Conservation (phyloP, 768 basidiomycete genomes). For the Favolaschia claudopus region DNA sequence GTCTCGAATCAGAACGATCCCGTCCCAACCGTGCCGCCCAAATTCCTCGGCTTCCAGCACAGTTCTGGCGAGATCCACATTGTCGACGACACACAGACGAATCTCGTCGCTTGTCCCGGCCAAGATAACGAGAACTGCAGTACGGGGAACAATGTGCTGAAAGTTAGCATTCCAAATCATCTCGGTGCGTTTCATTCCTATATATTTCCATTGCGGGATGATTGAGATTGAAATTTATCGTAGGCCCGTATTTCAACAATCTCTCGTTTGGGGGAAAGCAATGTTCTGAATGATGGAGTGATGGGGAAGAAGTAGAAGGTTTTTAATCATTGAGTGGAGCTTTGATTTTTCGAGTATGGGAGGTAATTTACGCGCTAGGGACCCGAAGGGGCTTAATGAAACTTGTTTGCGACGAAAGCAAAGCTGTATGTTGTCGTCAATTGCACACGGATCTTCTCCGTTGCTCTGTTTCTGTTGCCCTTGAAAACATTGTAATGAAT, state of each 20-base stretch:
- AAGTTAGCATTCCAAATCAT: constrained; percentile 8
- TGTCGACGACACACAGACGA: constrained; percentile 27
- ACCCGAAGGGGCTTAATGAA: too few relatives aligned
- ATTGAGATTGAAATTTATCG: neutral
- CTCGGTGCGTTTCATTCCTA: constrained; percentile 30
- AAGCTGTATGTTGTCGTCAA: too few relatives aligned
- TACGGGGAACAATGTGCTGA: neutral
- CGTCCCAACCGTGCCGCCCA: constrained; percentile 49
- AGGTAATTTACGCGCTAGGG: too few relatives aligned
- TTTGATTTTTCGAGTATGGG: too few relatives aligned
- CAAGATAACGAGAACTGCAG: constrained; percentile 43
- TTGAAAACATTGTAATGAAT: too few relatives aligned
- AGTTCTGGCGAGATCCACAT: constrained; percentile 49
- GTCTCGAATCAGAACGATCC: constrained; percentile 51
- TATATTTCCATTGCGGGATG: constrained; percentile 24
- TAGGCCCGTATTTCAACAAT: constrained; percentile 40
- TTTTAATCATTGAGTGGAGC: too few relatives aligned
- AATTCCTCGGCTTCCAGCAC: constrained; percentile 46
- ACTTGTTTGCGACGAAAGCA: too few relatives aligned
- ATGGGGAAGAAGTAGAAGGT: too few relatives aligned
- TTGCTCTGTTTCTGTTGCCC: too few relatives aligned
- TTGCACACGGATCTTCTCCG: too few relatives aligned
- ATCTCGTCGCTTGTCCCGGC: constrained; percentile 43
- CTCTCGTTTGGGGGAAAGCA: constrained; percentile 36
- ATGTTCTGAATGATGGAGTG: neutral